phyloP scores from a whole-genome alignment of 352 stramenopile species.

The Blastocystis sp. region DNA sequence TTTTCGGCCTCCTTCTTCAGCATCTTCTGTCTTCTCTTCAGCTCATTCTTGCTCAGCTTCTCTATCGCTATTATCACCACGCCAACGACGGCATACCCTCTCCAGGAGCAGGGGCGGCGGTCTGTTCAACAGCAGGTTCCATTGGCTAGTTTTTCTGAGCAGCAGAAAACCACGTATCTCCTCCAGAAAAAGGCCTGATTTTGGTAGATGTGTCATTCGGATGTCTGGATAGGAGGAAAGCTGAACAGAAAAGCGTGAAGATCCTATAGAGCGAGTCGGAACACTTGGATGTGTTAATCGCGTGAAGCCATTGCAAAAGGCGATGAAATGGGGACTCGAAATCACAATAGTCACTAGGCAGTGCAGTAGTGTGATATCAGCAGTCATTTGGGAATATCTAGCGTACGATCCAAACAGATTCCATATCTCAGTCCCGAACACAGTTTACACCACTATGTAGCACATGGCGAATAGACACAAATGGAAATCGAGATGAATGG shows the following conservation, averaged over 20 bases:
- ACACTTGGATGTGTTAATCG: too few species aligned
- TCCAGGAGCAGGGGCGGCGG: conserved; percentile 33
- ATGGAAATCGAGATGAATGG: too few species aligned
- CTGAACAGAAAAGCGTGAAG: neutral
- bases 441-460: too few species aligned
- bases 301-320: too few species aligned
- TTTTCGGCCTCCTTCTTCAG: conserved; percentile 88
- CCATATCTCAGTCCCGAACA: too few species aligned
- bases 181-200: conserved; percentile 9
- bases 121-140: conserved; percentile 62
- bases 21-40: conserved; percentile 94
- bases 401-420: too few species aligned
- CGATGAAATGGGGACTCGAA: too few species aligned
- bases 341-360: too few species aligned
- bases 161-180: neutral
- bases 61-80: conserved; percentile 29
- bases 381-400: too few species aligned
- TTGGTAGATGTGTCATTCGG: neutral
- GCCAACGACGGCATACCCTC: conserved; percentile 34
- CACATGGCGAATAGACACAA: too few species aligned
- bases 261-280: too few species aligned
- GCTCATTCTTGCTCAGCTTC: conserved; percentile 91
- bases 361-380: too few species aligned
- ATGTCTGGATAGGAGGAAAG: neutral
- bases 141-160: neutral